Evolutionary conservation across 2,329 filamentous ascomycete species (phyloP), one percentile per base, ranked within the genome.

Genomic region (Fonsecaea multimorphosa): DNA sequence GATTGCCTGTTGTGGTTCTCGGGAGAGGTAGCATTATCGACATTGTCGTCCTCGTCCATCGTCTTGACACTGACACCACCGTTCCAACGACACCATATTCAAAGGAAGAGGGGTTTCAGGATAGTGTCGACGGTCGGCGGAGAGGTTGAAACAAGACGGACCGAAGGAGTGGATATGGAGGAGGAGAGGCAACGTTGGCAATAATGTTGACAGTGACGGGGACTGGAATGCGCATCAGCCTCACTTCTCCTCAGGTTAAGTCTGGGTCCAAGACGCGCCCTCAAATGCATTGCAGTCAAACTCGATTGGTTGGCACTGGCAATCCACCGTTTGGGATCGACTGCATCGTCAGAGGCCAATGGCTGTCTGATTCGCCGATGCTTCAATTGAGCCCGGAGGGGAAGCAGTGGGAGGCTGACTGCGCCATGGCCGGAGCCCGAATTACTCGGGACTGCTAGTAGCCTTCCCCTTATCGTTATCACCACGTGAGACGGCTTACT

Each of bases 41-140:
- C 60, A 52, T 55, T 49, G 27, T 72, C 67, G 53, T 66, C 68
- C 58, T 70, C 71, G 46, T 71, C 67, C 68, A 67, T 70, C 61
- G 24, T 69, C 44, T 63, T 53, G 56, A 66, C 12, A 36, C 11
- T 51, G 19, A 36, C 16, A 31, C 27, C 27, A 19, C 44, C 31
- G 24, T 40, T 31, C 51, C 60, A 22, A 36, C 31, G 57, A 53
- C 59, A 56, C 56, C 65, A 69, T 69, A 29, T 60, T 67, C 46
- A 14, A n/a, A 51, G 32, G 64, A 29, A 46, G 34, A 31, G 40
- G 36, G 31, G 22, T 58, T 4, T 24, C 22, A 51, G 57, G 27
- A 14, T 0, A 14, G 14, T 24, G 27, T 24, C 62, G 12, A 53
- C 6, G 44, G 27, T 44, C 32, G 44, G 29, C 31, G 32, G 11